A percentile compares a stretch with the other conserved stretches of the same genome.
Evolutionary conservation across 139 green algal genomes (phyloP).

Genomic region (Chlamydomonas sp.): DNA sequence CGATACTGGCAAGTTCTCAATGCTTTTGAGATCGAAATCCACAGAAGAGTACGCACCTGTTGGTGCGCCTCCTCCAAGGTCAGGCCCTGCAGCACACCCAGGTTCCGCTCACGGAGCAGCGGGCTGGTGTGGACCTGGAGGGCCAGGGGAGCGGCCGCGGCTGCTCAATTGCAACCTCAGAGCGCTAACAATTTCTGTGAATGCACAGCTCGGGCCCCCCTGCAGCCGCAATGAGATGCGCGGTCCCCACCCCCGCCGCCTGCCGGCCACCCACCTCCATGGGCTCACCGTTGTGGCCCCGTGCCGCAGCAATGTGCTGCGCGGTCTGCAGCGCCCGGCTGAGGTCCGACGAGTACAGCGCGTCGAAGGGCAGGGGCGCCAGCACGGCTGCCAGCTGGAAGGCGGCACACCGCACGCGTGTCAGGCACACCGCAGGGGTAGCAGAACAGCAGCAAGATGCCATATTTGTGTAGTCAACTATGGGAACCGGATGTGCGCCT

Average conservation of each 20-base stretch:
- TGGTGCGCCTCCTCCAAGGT: conserved; percentile 1
- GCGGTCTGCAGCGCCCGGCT: conserved; percentile 1
- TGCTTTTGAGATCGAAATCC: too few species aligned
- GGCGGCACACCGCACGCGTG: too few species aligned
- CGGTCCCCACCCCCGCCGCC: too few species aligned
- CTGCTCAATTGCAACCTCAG: neutral
- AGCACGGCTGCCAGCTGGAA: neutral
- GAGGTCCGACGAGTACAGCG: conserved; percentile 33
- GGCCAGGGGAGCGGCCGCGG: neutral
- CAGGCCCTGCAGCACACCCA: conserved; percentile 29
- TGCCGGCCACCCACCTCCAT: too few species aligned
- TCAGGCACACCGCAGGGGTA: neutral
- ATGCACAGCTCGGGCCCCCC: too few species aligned
- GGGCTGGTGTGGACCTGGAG: conserved; percentile 8
- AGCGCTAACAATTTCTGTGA: neutral
- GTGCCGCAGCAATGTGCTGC: neutral
- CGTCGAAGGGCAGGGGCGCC: neutral
- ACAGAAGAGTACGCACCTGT: too few species aligned
- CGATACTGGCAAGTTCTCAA: too few species aligned
- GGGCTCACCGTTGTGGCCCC: neutral
- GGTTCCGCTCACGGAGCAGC: neutral
- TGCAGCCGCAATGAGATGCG: neutral
- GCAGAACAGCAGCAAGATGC: too few species aligned
- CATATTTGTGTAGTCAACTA: too few species aligned
- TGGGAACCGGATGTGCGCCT: too few species aligned